Percentiles rank a stretch among this genome's conserved stretches.
Evolutionary conservation across 805 yeast genomes (phyloP).

Genomic region (Candida berthetii): DNA sequence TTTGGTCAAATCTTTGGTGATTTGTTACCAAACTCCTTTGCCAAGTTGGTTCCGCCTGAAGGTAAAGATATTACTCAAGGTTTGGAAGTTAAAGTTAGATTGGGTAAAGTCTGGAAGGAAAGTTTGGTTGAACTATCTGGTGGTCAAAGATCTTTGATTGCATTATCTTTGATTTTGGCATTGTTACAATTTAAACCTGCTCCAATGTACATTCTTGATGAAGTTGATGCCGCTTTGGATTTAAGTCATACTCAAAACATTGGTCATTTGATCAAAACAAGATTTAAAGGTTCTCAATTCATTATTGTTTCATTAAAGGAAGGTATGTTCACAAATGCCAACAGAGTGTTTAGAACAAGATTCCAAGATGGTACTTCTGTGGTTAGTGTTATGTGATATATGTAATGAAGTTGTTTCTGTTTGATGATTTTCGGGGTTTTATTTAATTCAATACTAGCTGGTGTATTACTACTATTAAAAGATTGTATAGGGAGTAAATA

Average conservation of each 20-base stretch:
- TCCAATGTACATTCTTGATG: constrained; percentile 96
- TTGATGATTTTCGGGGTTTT: background rate
- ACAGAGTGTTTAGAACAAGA: constrained; percentile 85
- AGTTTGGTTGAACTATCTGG: constrained; percentile 93
- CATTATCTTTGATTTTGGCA: constrained; percentile 87
- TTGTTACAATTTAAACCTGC: constrained; percentile 94
- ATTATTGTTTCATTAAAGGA: constrained; percentile 95
- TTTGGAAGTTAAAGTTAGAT: constrained; percentile 79
- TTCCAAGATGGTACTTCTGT: constrained; percentile 97
- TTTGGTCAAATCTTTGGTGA: constrained; percentile 90
- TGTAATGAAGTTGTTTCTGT: background rate
- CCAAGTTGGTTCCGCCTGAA: constrained; percentile 80
- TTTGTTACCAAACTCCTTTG: constrained; percentile 82
- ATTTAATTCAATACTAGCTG: background rate
- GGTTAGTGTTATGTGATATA: constrained; percentile 59
- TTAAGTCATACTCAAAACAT: constrained; percentile 95
- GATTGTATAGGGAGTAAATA: background rate
- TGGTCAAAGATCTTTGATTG: constrained; percentile 93
- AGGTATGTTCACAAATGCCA: constrained; percentile 98
- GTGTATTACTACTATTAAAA: too few species aligned
- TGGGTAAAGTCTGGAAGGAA: constrained; percentile 95
- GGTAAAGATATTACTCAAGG: constrained; percentile 85
- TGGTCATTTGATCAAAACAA: constrained; percentile 91
- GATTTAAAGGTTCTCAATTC: constrained; percentile 94
- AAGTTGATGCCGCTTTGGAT: constrained; percentile 98